Conservation (phyloP, 192 early-diverging fungal genomes). For the Phlyctochytrium arcticum region DNA sequence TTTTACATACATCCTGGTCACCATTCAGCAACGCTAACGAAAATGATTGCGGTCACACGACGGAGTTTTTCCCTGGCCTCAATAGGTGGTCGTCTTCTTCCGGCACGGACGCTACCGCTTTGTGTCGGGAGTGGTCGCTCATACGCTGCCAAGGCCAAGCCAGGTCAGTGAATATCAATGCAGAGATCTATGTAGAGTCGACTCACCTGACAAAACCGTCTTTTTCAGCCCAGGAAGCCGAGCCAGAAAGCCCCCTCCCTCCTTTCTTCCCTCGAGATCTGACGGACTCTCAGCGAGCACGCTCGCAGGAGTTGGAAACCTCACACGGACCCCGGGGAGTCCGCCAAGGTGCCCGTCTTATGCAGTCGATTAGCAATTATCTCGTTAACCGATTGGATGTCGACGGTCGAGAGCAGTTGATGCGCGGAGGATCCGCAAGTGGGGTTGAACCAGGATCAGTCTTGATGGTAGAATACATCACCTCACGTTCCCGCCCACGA, state of each 20-base stretch:
- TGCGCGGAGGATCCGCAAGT: constrained; percentile 22
- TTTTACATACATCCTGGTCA: no score
- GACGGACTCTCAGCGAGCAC: constrained; percentile 20
- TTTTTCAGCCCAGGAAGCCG: constrained; percentile 8
- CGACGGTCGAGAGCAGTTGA: constrained; percentile 37
- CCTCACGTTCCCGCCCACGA: constrained; percentile 38
- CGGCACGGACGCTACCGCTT: no score
- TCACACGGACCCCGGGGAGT: constrained; percentile 28
- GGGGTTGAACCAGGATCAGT: constrained; percentile 45
- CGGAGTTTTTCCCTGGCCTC: no score
- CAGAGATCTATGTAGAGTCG: no score
- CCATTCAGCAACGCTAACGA: no score
- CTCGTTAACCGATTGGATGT: constrained; percentile 38
- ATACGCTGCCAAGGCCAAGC: no score
- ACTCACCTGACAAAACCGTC: no score
- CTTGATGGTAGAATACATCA: constrained; percentile 44
- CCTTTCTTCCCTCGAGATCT: constrained; percentile 35
- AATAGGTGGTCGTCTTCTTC: no score
- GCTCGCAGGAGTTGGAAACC: constrained; percentile 18
- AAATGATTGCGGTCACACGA: no score
- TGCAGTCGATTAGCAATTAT: constrained; percentile 44
- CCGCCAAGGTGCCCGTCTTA: constrained; percentile 23
- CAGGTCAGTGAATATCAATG: no score
- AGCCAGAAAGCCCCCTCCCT: constrained; percentile 16
- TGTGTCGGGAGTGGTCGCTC: no score